Percentiles rank a stretch among this genome's conserved stretches.
Conservation (phyloP, 192 early-diverging fungal species). For the Podila epigama region DNA sequence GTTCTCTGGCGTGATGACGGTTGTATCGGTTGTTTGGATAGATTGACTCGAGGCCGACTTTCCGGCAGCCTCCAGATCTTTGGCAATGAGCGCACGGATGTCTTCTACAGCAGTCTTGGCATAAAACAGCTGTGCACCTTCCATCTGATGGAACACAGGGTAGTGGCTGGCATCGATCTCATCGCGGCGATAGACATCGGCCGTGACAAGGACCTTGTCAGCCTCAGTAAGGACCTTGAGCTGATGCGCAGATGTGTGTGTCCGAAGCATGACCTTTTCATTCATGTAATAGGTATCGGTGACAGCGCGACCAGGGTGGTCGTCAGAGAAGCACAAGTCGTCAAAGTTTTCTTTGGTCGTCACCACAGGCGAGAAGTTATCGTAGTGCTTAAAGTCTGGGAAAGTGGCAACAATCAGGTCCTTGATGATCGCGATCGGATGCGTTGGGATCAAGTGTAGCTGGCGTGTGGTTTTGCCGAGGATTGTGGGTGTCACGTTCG, state of each 20-base stretch:
- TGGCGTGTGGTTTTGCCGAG: constrained; percentile 76
- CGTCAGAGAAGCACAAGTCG: constrained; percentile 78
- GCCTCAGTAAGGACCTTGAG: constrained; percentile 74
- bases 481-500: constrained; percentile 82
- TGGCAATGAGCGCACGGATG: constrained; percentile 40
- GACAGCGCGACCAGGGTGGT: constrained; percentile 83
- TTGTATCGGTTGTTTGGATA: constrained; percentile 54
- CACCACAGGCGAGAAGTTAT: constrained; percentile 83
- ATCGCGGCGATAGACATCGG: constrained; percentile 96
- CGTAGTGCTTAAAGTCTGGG: constrained; percentile 64
- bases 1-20: constrained; percentile 66
- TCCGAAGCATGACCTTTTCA: constrained; percentile 76
- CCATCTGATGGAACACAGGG: constrained; percentile 99
- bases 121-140: constrained; percentile 83
- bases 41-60: constrained; percentile 24
- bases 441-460: constrained; percentile 78
- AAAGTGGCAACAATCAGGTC: constrained; percentile 81
- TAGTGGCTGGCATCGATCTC: constrained; percentile 97
- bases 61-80: constrained; percentile 3
- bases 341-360: constrained; percentile 91
- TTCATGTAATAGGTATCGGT: constrained; percentile 97
- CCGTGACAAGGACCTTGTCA: constrained; percentile 86
- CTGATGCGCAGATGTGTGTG: constrained; percentile 97
- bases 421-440: constrained; percentile 91
- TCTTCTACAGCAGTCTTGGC: constrained; percentile 43